phyloP scores from a whole-genome alignment of 371 early-diverging fungal species.

The Mortierella sp. region DNA sequence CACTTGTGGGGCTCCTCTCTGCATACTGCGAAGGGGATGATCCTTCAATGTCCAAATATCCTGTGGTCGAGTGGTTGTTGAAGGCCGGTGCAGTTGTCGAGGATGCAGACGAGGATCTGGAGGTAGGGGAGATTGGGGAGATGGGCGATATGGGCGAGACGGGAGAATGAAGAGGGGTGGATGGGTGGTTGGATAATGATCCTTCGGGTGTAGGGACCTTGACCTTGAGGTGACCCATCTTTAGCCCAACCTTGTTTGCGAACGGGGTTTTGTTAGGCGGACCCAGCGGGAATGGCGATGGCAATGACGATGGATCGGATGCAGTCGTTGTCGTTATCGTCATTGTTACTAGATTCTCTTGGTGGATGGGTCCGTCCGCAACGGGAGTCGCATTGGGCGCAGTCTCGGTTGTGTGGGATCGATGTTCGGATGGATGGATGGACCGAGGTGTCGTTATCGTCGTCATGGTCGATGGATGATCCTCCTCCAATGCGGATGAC shows the following conservation, averaged over 20 bases:
- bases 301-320: not conserved
- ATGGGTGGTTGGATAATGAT: not conserved
- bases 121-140: conserved; percentile 33
- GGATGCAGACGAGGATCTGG: conserved; percentile 5
- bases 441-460: too few relatives aligned
- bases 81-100: conserved; percentile 13
- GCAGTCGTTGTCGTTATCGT: not conserved
- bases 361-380: not conserved
- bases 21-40: not conserved
- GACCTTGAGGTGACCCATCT: conserved; percentile 34
- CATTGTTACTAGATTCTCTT: not conserved
- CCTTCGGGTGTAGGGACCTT: conserved; percentile 22
- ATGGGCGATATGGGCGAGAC: conserved; percentile 27
- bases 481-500: conserved; percentile 31
- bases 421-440: not conserved
- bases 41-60: not conserved
- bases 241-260: conserved; percentile 34
- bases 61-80: not conserved
- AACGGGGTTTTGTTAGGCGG: conserved; percentile 3
- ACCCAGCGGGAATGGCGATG: not conserved
- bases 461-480: conserved; percentile 9
- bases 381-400: not conserved
- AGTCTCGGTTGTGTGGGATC: not conserved
- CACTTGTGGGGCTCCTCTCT: conserved; percentile 10
- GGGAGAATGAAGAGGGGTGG: not conserved